A percentile compares a stretch with the other conserved stretches of the same genome.
These are phyloP conservation scores for Tulasnella sp. DNA, from an alignment of 768 basidiomycete genomes.

Conservation along the genomic window DNA sequence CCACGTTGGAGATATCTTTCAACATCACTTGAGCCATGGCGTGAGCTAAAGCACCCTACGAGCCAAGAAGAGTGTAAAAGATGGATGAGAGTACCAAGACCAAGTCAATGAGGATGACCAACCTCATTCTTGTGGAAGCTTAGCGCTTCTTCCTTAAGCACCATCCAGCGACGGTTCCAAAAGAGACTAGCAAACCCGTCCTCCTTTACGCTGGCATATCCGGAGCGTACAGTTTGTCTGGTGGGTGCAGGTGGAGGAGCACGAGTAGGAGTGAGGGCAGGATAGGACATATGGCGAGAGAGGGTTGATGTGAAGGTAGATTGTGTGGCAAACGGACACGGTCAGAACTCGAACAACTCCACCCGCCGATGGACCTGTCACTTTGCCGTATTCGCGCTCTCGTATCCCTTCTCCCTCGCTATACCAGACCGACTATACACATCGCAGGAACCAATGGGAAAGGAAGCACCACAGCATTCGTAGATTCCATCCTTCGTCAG, in stretches of 20 bases:
- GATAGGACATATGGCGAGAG: slow-evolving; percentile 30
- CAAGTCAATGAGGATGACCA: too few species aligned
- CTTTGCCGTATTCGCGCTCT: slow-evolving; percentile 62
- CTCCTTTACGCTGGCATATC: slow-evolving; percentile 87
- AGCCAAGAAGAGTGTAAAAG: too few species aligned
- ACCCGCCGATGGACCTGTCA: slow-evolving; percentile 52
- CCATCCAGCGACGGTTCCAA: slow-evolving; percentile 88
- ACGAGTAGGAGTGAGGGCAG: slow-evolving; percentile 70
- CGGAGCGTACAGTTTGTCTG: slow-evolving; percentile 59
- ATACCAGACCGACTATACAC: slow-evolving; percentile 82
- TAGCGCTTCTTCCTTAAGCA: slow-evolving; percentile 78
- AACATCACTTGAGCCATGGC: slow-evolving; percentile 50
- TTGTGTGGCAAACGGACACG: not conserved
- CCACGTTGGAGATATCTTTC: slow-evolving; percentile 81
- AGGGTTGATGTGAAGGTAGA: not conserved
- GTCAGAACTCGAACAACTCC: slow-evolving; percentile 6
- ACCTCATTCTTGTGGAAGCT: slow-evolving; percentile 93
- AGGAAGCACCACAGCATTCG: slow-evolving; percentile 83
- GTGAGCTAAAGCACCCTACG: slow-evolving; percentile 45
- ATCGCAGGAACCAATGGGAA: slow-evolving; percentile 97
- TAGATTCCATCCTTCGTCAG: slow-evolving; percentile 71
- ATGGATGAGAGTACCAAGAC: too few species aligned
- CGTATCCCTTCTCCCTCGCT: slow-evolving; percentile 58
- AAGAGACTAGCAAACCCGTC: slow-evolving; percentile 91
- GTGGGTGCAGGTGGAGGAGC: slow-evolving; percentile 73